Evolutionary conservation across 1,284 basidiomycete species (phyloP).

Genomic region (Clitocybe nebularis): DNA sequence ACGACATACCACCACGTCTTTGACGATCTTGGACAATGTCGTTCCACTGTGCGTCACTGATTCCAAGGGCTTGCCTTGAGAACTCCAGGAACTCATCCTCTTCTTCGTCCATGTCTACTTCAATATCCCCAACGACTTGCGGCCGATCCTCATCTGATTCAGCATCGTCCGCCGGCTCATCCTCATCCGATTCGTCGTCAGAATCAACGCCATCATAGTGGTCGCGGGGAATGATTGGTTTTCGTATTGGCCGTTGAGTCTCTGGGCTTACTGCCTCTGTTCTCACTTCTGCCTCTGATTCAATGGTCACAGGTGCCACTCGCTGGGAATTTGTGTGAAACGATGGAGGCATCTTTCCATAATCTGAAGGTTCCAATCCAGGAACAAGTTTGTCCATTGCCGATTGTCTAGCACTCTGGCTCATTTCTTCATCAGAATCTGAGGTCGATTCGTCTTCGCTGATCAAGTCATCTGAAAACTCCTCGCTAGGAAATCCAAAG

Average conservation of each 20-base stretch:
- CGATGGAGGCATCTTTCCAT: slow-evolving; percentile 75
- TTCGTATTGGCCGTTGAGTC: slow-evolving; percentile 45
- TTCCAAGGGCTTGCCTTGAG: slow-evolving; percentile 83
- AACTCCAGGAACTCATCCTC: slow-evolving; percentile 92
- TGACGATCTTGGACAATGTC: slow-evolving; percentile 75
- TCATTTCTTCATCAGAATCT: slow-evolving; percentile 19
- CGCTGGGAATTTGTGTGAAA: slow-evolving; percentile 68
- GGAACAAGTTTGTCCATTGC: slow-evolving; percentile 74
- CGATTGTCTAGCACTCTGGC: slow-evolving; percentile 39
- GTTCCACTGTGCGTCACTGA: slow-evolving; percentile 80
- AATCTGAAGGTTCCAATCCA: slow-evolving; percentile 65
- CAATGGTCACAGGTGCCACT: slow-evolving; percentile 47
- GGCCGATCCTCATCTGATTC: slow-evolving; percentile 75
- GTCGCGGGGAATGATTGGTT: slow-evolving; percentile 76
- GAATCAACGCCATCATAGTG: slow-evolving; percentile 83
- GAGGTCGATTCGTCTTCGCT: slow-evolving; percentile 42
- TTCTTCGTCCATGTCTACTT: slow-evolving; percentile 87
- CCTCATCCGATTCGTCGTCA: slow-evolving; percentile 76
- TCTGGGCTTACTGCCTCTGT: slow-evolving; percentile 4
- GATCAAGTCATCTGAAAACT: slow-evolving; percentile 51
- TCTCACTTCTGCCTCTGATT: slow-evolving; percentile 41
- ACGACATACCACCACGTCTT: slow-evolving; percentile 65
- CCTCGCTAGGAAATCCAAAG: slow-evolving; percentile 42
- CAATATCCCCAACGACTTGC: slow-evolving; percentile 75
- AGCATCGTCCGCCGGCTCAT: slow-evolving; percentile 47